These are phyloP conservation scores for Apophysomyces trapeziformis DNA, from an alignment of 371 early-diverging fungal species.

Conservation along the genomic window DNA sequence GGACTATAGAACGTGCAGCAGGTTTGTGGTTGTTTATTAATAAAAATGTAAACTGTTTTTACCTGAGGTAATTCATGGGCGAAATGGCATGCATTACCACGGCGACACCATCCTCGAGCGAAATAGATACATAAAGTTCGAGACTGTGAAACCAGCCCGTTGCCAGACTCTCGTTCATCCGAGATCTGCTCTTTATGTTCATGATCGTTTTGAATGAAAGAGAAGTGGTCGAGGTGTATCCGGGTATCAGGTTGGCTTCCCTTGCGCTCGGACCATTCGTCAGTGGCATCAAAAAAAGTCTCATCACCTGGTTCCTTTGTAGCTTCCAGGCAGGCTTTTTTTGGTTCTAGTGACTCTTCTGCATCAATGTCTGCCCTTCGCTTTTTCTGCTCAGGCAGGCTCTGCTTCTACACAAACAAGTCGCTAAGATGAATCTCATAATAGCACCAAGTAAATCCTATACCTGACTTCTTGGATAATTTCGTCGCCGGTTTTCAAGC, in stretches of 20 bases:
- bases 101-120: constrained; percentile 8
- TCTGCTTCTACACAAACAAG: neutral
- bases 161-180: neutral
- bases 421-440: too few relatives aligned
- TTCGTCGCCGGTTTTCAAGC: constrained; percentile 8
- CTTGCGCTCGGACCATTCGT: constrained; percentile 7
- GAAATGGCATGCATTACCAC: constrained; percentile 8
- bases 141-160: neutral
- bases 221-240: neutral
- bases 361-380: neutral
- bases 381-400: neutral
- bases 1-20: constrained; percentile 8
- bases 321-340: neutral
- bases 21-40: neutral
- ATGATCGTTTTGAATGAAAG: neutral
- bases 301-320: constrained; percentile 3
- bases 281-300: constrained; percentile 4
- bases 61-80: constrained; percentile 10
- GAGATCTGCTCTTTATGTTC: neutral
- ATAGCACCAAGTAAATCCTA: neutral
- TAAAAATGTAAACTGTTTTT: neutral
- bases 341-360: too few relatives aligned
- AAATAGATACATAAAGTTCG: constrained; percentile 4
- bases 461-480: constrained; percentile 5
- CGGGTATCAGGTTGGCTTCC: neutral